These are phyloP conservation scores for Penicillium sp. DNA, from an alignment of 2,329 filamentous ascomycete species.

Conservation along the genomic window DNA sequence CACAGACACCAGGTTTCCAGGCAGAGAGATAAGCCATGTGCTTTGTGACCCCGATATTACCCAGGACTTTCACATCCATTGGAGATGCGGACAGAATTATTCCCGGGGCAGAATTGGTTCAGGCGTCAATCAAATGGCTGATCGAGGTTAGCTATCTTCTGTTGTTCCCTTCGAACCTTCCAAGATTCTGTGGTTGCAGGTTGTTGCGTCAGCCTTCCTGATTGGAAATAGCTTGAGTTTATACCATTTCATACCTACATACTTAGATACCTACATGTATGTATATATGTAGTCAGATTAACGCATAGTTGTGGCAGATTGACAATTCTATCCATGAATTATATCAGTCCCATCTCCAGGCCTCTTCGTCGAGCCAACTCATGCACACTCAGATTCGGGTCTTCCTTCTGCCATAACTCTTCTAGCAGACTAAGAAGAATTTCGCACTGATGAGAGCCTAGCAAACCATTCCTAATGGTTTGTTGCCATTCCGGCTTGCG, in stretches of 20 bases:
- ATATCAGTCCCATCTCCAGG: constrained; percentile 28
- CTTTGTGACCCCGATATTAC: neutral
- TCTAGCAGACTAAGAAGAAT: constrained; percentile 21
- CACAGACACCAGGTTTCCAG: neutral
- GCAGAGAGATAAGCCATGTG: neutral
- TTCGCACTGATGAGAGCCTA: constrained; percentile 9
- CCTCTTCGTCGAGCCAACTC: constrained; percentile 18
- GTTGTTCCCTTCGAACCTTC: neutral
- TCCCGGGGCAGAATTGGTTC: neutral
- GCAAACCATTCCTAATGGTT: constrained; percentile 12
- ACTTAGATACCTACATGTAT: no score
- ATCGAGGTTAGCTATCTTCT: neutral
- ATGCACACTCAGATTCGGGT: constrained; percentile 18
- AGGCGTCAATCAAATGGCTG: neutral
- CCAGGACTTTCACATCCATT: neutral
- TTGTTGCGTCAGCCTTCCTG: constrained; percentile 23
- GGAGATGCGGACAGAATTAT: neutral
- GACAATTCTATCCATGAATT: neutral
- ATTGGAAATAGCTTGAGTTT: constrained; percentile 3
- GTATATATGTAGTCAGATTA: neutral
- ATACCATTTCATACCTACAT: no score
- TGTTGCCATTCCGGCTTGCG: constrained; percentile 18
- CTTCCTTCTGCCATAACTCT: constrained; percentile 23
- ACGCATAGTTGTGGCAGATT: neutral
- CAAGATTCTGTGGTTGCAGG: no score